These are phyloP conservation scores for Kwoniella dejecticola DNA, from an alignment of 768 basidiomycete genomes.

Conservation along the genomic window DNA sequence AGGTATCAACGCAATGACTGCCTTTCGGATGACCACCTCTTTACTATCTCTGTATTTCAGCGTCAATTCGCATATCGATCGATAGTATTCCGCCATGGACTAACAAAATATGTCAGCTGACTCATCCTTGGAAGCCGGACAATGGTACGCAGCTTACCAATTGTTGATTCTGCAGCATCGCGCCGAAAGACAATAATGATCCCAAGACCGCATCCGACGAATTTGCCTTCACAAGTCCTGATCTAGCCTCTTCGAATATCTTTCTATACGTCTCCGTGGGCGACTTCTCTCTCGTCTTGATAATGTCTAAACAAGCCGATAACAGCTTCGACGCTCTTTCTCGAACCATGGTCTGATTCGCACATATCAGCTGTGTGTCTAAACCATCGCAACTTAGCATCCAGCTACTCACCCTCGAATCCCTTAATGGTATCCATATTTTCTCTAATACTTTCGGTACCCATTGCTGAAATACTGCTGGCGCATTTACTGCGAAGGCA, in stretches of 20 bases:
- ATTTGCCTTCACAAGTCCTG: slow-evolving; percentile 69
- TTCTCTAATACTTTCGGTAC: slow-evolving; percentile 87
- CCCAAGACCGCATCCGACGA: slow-evolving; percentile 91
- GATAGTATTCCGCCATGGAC: slow-evolving; percentile 62
- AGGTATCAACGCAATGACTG: slow-evolving; percentile 94
- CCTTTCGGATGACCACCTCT: slow-evolving; percentile 83
- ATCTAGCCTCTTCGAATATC: slow-evolving; percentile 85
- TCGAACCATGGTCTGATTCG: slow-evolving; percentile 67
- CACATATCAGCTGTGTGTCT: background rate
- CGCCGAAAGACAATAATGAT: slow-evolving; percentile 84
- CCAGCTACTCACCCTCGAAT: slow-evolving; percentile 65
- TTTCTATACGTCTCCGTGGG: slow-evolving; percentile 66
- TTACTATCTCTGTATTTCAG: slow-evolving; percentile 83
- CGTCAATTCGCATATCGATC: slow-evolving; percentile 85
- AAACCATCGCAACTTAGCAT: background rate
- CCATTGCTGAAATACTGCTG: slow-evolving; percentile 81
- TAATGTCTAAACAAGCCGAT: slow-evolving; percentile 88
- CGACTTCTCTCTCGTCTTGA: slow-evolving; percentile 70
- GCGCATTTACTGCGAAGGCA: slow-evolving; percentile 86
- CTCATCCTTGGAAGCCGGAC: background rate
- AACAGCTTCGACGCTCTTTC: slow-evolving; percentile 91
- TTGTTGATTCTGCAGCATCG: slow-evolving; percentile 87
- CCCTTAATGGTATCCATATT: slow-evolving; percentile 85
- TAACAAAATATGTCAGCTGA: slow-evolving; percentile 21
- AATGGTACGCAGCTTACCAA: slow-evolving; percentile 72